Percentiles rank a stretch among this genome's conserved stretches.
These are phyloP conservation scores for sweet orange (Citrus sinensis) DNA, from an alignment of 345 rosid genomes.

Conservation along the genomic window DVS_A1.0 CM039164.1:22035501-22036000, in stretches of 20 bases:
- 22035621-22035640: constrained; percentile 23
- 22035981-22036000: neutral
- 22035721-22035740: constrained; percentile 82
- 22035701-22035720: constrained; percentile 93
- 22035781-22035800: constrained; percentile 98
- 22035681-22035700: constrained; percentile 32
- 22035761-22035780: constrained; percentile 94
- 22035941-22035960: constrained; percentile 18
- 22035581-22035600: constrained; percentile 82
- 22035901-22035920: constrained; percentile 73
- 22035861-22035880: constrained; percentile 91
- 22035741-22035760: constrained; percentile 93
- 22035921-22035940: constrained; percentile 52
- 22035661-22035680: constrained; percentile 1
- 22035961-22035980: constrained; percentile 5
- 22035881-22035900: constrained; percentile 65
- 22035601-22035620: constrained; percentile 26
- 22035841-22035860: constrained; percentile 69
- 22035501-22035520: constrained; percentile 89
- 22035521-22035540: constrained; percentile 97
- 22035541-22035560: constrained; percentile 98
- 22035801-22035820: constrained; percentile 95
- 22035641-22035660: constrained; percentile 3
- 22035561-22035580: constrained; percentile 98
- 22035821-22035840: constrained; percentile 70